These are phyloP conservation scores for Rhododendron vialii DNA, from an alignment of 148 eudicot genomes.

Conservation along the genomic window DNA sequence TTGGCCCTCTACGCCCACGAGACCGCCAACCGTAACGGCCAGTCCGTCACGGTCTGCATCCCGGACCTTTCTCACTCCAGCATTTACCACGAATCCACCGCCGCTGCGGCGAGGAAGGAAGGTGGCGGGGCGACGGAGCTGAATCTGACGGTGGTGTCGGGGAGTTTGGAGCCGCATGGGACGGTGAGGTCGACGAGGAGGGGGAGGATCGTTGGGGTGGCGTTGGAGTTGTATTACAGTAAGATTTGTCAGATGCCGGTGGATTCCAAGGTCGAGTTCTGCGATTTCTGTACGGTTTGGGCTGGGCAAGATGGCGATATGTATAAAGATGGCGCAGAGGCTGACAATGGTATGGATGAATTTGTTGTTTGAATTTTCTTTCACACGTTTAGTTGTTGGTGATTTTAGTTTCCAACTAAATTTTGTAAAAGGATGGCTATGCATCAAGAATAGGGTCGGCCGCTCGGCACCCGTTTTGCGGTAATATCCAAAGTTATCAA, in stretches of 20 bases:
- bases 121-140: slow-evolving; percentile 44
- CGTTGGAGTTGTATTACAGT: slow-evolving; percentile 57
- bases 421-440: too few species aligned
- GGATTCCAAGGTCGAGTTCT: slow-evolving; percentile 67
- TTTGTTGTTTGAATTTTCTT: too few species aligned
- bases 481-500: too few species aligned
- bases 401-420: not conserved
- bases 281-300: slow-evolving; percentile 61
- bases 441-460: too few species aligned
- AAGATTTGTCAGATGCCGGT: slow-evolving; percentile 57
- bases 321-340: not conserved
- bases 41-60: slow-evolving; percentile 48
- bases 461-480: too few species aligned
- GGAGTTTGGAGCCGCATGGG: slow-evolving; percentile 73
- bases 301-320: slow-evolving; percentile 40
- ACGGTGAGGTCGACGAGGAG: slow-evolving; percentile 69
- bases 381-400: not conserved
- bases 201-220: slow-evolving; percentile 80
- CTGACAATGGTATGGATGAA: not conserved
- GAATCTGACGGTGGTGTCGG: slow-evolving; percentile 55
- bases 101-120: not conserved
- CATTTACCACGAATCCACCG: slow-evolving; percentile 59
- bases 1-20: slow-evolving; percentile 72
- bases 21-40: slow-evolving; percentile 50
- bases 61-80: slow-evolving; percentile 77